These are phyloP conservation scores for Pistacia vera DNA, from an alignment of 345 rosid species.

Conservation along the genomic window DNA sequence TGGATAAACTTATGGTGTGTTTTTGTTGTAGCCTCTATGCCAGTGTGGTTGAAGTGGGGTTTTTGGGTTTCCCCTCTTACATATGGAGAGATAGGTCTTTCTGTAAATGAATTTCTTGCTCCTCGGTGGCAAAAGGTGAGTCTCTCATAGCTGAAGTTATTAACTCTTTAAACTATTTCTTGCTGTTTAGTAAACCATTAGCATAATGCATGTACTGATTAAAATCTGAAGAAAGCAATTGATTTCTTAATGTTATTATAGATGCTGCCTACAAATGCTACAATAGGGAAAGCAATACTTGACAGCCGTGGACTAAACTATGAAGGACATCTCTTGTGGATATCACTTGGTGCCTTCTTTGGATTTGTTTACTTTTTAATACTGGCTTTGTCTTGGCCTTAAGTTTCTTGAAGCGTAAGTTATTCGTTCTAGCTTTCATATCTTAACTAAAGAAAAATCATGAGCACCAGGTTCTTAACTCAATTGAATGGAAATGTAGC, in stretches of 20 bases:
- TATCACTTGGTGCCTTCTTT: slow-evolving; percentile 58
- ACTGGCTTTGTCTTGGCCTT: slow-evolving; percentile 63
- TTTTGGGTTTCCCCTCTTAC: slow-evolving; percentile 75
- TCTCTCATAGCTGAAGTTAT: neutral
- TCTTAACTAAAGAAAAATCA: slow-evolving; percentile 4
- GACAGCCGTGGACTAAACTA: slow-evolving; percentile 67
- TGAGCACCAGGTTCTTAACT: neutral
- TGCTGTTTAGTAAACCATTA: neutral
- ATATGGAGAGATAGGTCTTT: slow-evolving; percentile 70
- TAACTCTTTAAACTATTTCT: neutral
- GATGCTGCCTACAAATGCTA: slow-evolving; percentile 42
- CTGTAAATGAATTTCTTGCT: slow-evolving; percentile 71
- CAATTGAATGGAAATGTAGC: slow-evolving; percentile 41
- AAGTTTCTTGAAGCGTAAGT: slow-evolving; percentile 68
- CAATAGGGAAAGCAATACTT: slow-evolving; percentile 57
- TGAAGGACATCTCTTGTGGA: slow-evolving; percentile 57
- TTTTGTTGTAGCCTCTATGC: slow-evolving; percentile 63
- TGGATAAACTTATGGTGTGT: neutral
- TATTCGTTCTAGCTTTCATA: neutral
- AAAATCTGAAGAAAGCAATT: neutral
- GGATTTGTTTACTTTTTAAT: slow-evolving; percentile 67
- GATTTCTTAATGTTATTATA: slow-evolving; percentile 7
- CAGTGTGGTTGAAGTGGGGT: slow-evolving; percentile 74
- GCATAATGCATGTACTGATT: neutral
- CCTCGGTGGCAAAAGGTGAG: slow-evolving; percentile 73